phyloP scores from a whole-genome alignment of 2,329 filamentous ascomycete genomes.

The Mariannaea sp. region DNA sequence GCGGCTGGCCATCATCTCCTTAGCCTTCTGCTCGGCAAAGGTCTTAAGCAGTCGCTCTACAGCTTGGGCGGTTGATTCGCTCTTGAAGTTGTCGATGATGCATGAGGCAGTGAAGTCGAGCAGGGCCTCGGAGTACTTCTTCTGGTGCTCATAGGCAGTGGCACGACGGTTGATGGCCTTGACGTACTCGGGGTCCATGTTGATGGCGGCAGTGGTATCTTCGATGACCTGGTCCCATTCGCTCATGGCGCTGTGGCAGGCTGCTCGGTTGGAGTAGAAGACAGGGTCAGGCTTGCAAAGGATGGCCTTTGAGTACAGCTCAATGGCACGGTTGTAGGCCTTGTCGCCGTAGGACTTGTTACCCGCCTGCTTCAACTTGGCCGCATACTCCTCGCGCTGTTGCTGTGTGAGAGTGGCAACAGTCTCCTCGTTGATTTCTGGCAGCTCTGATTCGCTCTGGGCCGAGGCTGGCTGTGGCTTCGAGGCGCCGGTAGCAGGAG shows the following conservation, averaged over 20 bases:
- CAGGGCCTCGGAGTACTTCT: slow-evolving; percentile 89
- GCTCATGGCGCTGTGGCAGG: slow-evolving; percentile 91
- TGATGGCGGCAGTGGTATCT: slow-evolving; percentile 93
- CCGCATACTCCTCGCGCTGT: slow-evolving; percentile 84
- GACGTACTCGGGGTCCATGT: slow-evolving; percentile 92
- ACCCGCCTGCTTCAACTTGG: slow-evolving; percentile 90
- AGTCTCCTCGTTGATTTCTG: slow-evolving; percentile 65
- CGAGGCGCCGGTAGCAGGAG: slow-evolving; percentile 39
- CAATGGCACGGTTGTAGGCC: slow-evolving; percentile 91
- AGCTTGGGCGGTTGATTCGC: slow-evolving; percentile 82
- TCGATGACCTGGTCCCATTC: slow-evolving; percentile 97
- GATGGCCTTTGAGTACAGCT: slow-evolving; percentile 93
- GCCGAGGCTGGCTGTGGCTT: slow-evolving; percentile 57
- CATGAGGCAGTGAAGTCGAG: slow-evolving; percentile 98
- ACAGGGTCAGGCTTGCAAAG: slow-evolving; percentile 96
- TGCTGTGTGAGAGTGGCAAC: slow-evolving; percentile 59
- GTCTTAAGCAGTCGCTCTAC: slow-evolving; percentile 96
- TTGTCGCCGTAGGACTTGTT: slow-evolving; percentile 97
- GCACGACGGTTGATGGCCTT: slow-evolving; percentile 97
- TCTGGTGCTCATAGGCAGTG: slow-evolving; percentile 93
- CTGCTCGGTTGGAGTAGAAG: slow-evolving; percentile 98
- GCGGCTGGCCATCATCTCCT: slow-evolving; percentile 86
- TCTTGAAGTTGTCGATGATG: slow-evolving; percentile 97
- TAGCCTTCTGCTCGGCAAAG: slow-evolving; percentile 92
- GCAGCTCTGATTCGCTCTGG: slow-evolving; percentile 65